A percentile compares a stretch with the other conserved stretches of the same genome.
Evolutionary conservation across 768 basidiomycete species (phyloP).

Genomic region (Botryobasidium botryosum): DNA sequence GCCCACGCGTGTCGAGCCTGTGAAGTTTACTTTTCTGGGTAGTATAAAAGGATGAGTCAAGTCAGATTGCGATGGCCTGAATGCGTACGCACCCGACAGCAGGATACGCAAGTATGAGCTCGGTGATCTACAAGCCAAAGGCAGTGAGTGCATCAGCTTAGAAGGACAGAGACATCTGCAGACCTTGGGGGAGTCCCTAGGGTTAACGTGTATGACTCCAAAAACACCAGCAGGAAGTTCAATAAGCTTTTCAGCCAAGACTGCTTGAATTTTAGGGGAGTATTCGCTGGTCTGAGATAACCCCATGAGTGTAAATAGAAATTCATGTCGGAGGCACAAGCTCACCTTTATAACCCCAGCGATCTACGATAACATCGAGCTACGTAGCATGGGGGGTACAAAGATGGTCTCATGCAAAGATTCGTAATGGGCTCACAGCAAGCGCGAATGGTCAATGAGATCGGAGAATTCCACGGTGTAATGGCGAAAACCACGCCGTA

Average conservation of each 20-base stretch:
- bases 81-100: conserved; percentile 11
- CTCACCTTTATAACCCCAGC: conserved; percentile 23
- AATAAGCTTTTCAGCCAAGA: conserved; percentile 20
- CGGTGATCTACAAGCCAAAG: conserved; percentile 14
- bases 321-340: conserved; percentile 23
- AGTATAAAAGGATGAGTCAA: conserved; percentile 10
- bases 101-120: conserved; percentile 15
- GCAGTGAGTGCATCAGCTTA: neutral
- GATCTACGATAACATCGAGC: conserved; percentile 20
- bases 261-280: conserved; percentile 19
- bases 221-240: conserved; percentile 24
- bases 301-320: conserved; percentile 22
- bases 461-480: conserved; percentile 12
- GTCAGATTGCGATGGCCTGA: neutral
- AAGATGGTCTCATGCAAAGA: conserved; percentile 25
- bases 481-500: conserved; percentile 13
- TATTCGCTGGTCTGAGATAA: conserved; percentile 21
- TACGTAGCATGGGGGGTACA: conserved; percentile 19
- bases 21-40: conserved; percentile 20
- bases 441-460: conserved; percentile 16
- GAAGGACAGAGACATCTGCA: neutral
- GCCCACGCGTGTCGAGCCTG: conserved; percentile 19
- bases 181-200: conserved; percentile 14
- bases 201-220: conserved; percentile 19
- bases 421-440: conserved; percentile 22